Base-by-base conservation (phyloP, 768 basidiomycete species). In the Russula brevipes region DNA sequence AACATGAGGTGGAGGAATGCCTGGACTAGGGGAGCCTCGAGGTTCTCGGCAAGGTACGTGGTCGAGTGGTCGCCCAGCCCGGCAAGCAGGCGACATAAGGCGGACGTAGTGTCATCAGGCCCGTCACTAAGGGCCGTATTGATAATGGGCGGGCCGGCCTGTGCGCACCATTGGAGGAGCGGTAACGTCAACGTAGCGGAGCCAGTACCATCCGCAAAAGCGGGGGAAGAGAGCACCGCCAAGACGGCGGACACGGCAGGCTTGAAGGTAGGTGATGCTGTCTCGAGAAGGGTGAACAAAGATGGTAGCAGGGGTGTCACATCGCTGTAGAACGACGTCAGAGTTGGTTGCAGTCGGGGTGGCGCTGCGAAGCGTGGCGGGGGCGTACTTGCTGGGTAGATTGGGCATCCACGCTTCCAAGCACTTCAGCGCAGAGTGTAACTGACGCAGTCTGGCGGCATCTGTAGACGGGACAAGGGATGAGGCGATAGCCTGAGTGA, bases 1-100 rank as follows among this genome's bases (percentile, higher is more conserved):
- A 97, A 74, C 54, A 95, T 72, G 11, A 90, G 73, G 5, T 82
- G 80, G 2, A 98, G 76, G 69, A 89, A 91, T 0, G 78, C 81
- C 68, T 94, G 93, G 0, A 74, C 73, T 24, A 73, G 69, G n/a
- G 76, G 69, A 0, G 83, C 83, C 1, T 84, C 79, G 58, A 95
- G 81, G 68, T 89, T 81, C 6, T 80, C 70, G 5, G 91, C 88
- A 58, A 94, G 77, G 74, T 91, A 94, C 14, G 80, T 75, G 1
- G 87, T 83, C 2, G 92, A 94, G 72, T 95, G 94, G 65, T 97
- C 94, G 0, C 93, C 89, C 1, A 96, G 74, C 0, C 89, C 88
- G 0, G 83, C 82, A 5, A 96, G 77, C 14, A 97, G 80, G 72
- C 91, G 91, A 76, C 89, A 91, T 5, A 94, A 72, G 0, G 88